Conservation (phyloP, 1,139 yeast species). For the Hanseniaspora uvarum region DNA sequence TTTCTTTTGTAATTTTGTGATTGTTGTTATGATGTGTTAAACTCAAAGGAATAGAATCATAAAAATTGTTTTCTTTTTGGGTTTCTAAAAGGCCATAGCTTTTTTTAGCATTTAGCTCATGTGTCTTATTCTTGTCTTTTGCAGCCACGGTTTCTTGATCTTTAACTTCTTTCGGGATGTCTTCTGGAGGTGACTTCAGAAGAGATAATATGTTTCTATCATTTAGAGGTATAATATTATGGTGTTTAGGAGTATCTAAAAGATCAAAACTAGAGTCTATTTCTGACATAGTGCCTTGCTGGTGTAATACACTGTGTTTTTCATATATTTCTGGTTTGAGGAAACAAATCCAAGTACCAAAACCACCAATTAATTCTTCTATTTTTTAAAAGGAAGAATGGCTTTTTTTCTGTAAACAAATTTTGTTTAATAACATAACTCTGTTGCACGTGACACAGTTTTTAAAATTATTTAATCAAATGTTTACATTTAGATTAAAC, state of each 20-base stretch:
- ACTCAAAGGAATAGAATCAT: neutral
- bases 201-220: neutral
- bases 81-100: neutral
- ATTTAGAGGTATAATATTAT: neutral
- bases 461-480: neutral
- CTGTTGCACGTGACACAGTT: neutral
- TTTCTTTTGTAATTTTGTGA: neutral
- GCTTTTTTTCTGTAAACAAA: neutral
- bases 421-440: neutral
- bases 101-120: neutral
- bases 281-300: neutral
- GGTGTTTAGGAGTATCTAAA: neutral
- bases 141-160: neutral
- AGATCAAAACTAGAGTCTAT: neutral
- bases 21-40: neutral
- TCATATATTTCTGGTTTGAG: too few species aligned
- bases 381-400: too few species aligned
- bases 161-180: neutral
- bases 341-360: too few species aligned
- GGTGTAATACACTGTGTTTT: too few species aligned
- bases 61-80: neutral
- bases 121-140: neutral
- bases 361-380: too few species aligned
- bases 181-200: neutral
- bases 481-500: neutral